These are phyloP conservation scores for Echeveria elegans DNA, from an alignment of 164 flowering plant species.

Conservation along the genomic window DNA sequence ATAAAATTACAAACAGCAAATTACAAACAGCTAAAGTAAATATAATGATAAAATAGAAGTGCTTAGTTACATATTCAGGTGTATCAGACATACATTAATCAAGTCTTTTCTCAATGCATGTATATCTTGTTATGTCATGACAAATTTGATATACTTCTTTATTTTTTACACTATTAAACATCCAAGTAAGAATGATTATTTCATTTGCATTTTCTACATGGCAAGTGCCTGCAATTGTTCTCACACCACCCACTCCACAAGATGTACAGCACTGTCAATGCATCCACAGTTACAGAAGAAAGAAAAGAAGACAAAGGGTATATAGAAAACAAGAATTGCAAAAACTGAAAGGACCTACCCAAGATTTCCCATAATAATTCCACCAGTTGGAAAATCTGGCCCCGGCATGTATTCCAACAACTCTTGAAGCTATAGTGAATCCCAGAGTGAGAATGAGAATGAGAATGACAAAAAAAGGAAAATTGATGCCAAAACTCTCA, in stretches of 20 bases:
- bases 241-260: constrained; percentile 1
- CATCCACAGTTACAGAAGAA: background rate
- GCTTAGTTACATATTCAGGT: background rate
- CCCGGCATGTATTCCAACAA: constrained; percentile 97
- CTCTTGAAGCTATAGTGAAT: constrained; percentile 65
- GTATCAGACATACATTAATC: background rate
- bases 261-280: background rate
- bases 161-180: background rate
- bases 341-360: constrained; percentile 59
- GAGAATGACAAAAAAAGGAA: background rate
- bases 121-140: background rate
- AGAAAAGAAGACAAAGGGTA: background rate
- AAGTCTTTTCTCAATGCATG: background rate
- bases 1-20: background rate
- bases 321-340: background rate
- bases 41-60: background rate
- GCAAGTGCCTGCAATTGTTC: background rate
- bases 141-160: background rate
- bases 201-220: background rate
- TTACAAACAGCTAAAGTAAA: background rate
- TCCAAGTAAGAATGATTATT: background rate
- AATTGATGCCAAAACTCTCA: background rate
- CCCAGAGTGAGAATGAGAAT: background rate
- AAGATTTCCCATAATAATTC: constrained; percentile 76
- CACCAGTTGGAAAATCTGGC: constrained; percentile 99